A percentile compares a stretch with the other conserved stretches of the same genome.
These are phyloP conservation scores for Saccharum officinarum DNA, from an alignment of 176 grass and related monocot species.

Conservation along the genomic window DNA sequence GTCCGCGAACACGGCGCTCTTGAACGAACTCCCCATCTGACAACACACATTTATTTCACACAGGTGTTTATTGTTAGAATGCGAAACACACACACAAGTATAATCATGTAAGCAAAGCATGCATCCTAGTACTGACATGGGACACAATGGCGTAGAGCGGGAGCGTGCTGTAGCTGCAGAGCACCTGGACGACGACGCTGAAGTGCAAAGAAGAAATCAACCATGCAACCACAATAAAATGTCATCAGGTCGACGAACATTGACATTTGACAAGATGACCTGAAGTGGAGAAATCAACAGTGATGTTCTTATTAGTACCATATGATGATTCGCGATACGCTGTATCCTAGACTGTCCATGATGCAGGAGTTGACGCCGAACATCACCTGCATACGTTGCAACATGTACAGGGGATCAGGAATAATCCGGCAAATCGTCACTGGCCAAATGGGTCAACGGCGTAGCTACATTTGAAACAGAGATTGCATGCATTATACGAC, in stretches of 20 bases:
- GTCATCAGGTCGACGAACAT: background rate
- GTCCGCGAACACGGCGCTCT: slow-evolving; percentile 75
- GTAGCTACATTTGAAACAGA: background rate
- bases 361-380: slow-evolving; percentile 66
- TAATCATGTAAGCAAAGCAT: background rate
- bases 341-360: slow-evolving; percentile 42
- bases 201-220: background rate
- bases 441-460: background rate
- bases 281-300: background rate
- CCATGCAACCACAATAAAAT: background rate
- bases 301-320: slow-evolving; percentile 21
- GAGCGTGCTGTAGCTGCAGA: slow-evolving; percentile 85
- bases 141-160: slow-evolving; percentile 85
- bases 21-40: slow-evolving; percentile 88
- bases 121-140: slow-evolving; percentile 49
- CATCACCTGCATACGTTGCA: slow-evolving; percentile 13
- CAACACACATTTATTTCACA: background rate
- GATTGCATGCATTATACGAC: background rate
- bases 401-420: background rate
- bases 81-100: background rate
- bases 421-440: background rate
- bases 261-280: background rate
- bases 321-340: slow-evolving; percentile 40
- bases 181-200: slow-evolving; percentile 65
- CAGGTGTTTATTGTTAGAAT: background rate